Evolutionary conservation across 495 filamentous ascomycete genomes (phyloP), one percentile per base, ranked within the genome.

Genomic region (Xylaria flabelliformis): DNA sequence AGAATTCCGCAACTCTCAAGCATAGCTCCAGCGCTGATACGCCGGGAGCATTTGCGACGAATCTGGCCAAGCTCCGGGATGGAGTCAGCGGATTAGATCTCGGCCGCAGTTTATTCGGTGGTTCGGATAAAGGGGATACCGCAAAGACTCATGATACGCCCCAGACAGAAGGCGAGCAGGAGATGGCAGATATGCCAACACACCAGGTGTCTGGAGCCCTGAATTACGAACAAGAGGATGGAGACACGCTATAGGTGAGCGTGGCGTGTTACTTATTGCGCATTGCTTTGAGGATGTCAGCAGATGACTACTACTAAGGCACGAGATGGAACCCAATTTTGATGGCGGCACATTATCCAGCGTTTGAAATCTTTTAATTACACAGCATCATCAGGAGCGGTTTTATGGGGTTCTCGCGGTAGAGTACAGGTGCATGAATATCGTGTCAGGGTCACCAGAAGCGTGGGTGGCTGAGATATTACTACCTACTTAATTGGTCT

Each of bases 61-160:
- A 78, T 39, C 64, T 80, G 6, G 74, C 80, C 10, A 79, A 76
- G 51, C 68, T 89, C 17, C 79, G 83, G 56, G 87, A 87, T 24
- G 84, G 84, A 42, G 84, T 89, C 36, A 78, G 82, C 0, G 82
- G 82, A 1, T 66, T 89, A 21, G 80, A 82, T n/a, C 80, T 87
- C 48, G 79, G 82, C 19, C 74, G 74, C 0, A 70, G 77, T 19
- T 36, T 79, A 15, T 79, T 79, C 29, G 76, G 76, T 7, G 71
- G 53, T 0, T 29, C 70, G 7, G 62, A 63, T 24, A 69, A 64
- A 36, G 32, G 66, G 32, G 58, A 68, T 7, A 42, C 48, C 36
- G 24, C 29, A 15, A 65, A 56, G n/a, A 48, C 8, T 1, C 50
- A 63, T 8, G 42, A 36, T 6, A 13, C 50, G 1, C 36, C 32